Evolutionary conservation across 805 yeast genomes (phyloP), one percentile per base, ranked within the genome.

Genomic region (Candida broadrunensis): DNA sequence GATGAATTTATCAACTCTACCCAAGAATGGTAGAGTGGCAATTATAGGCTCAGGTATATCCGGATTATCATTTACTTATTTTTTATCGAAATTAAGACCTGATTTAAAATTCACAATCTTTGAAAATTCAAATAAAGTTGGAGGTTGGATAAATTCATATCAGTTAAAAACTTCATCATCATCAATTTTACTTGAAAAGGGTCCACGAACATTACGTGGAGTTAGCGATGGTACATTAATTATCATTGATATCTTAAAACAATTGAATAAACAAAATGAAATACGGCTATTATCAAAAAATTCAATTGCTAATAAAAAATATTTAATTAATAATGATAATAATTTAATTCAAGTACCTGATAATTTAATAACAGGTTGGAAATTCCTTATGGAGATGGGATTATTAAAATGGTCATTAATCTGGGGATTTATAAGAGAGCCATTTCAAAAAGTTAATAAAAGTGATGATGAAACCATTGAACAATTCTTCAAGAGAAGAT

Each of bases 161-260:
- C 49, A 46, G 12, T 36, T 67, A 54, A 51, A 51, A 20, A 67
- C 55, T 11, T 7, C 17, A 5, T 5, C 17, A 6, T 46, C 46
- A 36, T 46, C 44, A 4, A 58, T 74, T 0, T 44, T 72, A 2
- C 59, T 88, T 23, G 98, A 93, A 52, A 84, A 83, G 46, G 99
- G 98, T 0, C 98, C 99, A 0, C 67, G 98, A 37, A 93, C 98
- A 0, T 65, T 93, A 33, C 67, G 97, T 44, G 96, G 96, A 0
- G 78, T 78, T 5, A 85, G 88, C 40, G 81, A 81, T 31, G 98
- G 98, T 0, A 79, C 89, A 0, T 63, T 84, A 23, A 52, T 87
- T 19, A 76, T 86, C 6, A 62, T 84, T 17, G 95, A 86, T 55
- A 69, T 80, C 2, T 54, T 87, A 42, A 52, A 49, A 20, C 66